Conservation (phyloP, 306 rosid genomes). For the Castanopsis chinensis region DNA sequence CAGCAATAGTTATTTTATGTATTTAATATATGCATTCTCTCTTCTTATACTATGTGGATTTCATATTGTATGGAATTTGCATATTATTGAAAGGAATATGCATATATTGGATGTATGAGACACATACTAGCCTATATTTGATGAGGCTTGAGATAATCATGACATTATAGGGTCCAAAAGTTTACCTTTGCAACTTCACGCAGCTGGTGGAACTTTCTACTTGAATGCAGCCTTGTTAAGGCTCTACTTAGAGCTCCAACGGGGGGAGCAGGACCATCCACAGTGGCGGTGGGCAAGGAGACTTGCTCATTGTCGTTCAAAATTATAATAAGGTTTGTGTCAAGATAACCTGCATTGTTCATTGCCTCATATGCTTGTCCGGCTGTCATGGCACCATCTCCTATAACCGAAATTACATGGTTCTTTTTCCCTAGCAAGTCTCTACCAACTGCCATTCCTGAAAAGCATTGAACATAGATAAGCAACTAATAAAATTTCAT, state of each 20-base stretch:
- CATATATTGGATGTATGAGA: no score
- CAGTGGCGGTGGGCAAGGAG: conserved; percentile 65
- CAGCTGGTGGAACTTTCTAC: conserved; percentile 30
- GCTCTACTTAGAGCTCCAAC: conserved; percentile 69
- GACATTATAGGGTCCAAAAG: not conserved
- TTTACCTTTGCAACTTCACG: conserved; percentile 59
- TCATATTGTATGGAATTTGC: no score
- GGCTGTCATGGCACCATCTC: conserved; percentile 73
- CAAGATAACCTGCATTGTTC: conserved; percentile 71
- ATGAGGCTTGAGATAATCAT: no score
- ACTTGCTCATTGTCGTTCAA: conserved; percentile 68
- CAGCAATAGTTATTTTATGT: no score
- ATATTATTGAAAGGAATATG: no score
- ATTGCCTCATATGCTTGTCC: conserved; percentile 78
- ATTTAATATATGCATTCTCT: no score
- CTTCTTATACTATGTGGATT: no score
- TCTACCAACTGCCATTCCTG: conserved; percentile 72
- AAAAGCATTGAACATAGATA: not conserved
- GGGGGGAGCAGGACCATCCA: conserved; percentile 54
- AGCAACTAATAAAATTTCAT: not conserved
- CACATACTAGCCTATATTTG: not conserved
- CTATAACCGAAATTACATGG: conserved; percentile 61
- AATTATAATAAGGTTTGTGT: conserved; percentile 52
- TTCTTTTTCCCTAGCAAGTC: conserved; percentile 52
- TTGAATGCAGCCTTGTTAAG: conserved; percentile 43